These are phyloP conservation scores for Funneliformis caledonium DNA, from an alignment of 371 early-diverging fungal species.

Conservation along the genomic window DNA sequence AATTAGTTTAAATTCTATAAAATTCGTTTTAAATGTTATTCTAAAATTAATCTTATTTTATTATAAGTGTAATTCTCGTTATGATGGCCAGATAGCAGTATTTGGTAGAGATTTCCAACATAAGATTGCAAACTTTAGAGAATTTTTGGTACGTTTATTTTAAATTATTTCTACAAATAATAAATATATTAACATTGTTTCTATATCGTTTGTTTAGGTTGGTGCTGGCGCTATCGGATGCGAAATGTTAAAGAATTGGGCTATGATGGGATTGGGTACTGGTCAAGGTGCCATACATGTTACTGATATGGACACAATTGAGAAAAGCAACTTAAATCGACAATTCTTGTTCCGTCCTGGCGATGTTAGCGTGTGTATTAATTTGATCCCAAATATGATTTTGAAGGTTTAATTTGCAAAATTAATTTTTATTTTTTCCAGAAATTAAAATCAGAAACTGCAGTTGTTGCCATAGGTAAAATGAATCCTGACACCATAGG, in stretches of 20 bases:
- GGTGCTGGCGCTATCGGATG: slow-evolving; percentile 99
- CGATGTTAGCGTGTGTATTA: slow-evolving; percentile 78
- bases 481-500: slow-evolving; percentile 87
- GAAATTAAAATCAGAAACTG: slow-evolving; percentile 95
- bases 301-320: slow-evolving; percentile 84
- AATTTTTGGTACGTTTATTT: slow-evolving; percentile 66
- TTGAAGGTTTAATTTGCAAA: background rate
- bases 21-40: background rate
- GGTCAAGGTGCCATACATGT: slow-evolving; percentile 83
- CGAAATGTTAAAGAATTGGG: slow-evolving; percentile 99
- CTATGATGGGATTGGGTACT: slow-evolving; percentile 97
- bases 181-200: background rate
- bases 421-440: slow-evolving; percentile 50
- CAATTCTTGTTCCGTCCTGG: slow-evolving; percentile 78
- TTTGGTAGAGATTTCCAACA: slow-evolving; percentile 94
- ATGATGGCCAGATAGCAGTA: slow-evolving; percentile 95
- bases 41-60: background rate
- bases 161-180: background rate
- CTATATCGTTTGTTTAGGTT: slow-evolving; percentile 53
- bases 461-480: slow-evolving; percentile 85
- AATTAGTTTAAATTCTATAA: background rate
- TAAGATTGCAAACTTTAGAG: slow-evolving; percentile 82
- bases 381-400: background rate
- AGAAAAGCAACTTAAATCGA: slow-evolving; percentile 77
- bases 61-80: slow-evolving; percentile 74